Base-by-base conservation (phyloP, 495 filamentous ascomycete species). In the Chaetomium cochliodes region DNA sequence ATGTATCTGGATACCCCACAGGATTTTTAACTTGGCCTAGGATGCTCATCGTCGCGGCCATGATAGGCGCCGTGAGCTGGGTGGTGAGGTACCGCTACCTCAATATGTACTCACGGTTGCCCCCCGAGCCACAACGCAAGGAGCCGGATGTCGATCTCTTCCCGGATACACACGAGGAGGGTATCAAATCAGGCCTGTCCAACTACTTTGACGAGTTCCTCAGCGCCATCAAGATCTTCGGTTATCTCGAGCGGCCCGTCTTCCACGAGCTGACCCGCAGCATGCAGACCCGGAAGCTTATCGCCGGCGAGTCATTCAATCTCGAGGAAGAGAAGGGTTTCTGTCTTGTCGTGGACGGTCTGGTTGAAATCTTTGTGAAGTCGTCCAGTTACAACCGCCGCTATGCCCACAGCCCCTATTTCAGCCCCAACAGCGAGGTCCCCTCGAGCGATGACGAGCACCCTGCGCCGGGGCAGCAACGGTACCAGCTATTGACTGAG, bases 201-300 rank as follows among this genome's bases (percentile, higher is more conserved):
- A 98, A 91, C 73, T 98, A 98, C 75, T 83, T 98, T 15, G 94
- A 98, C 74, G 96, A 98, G 77, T 98, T 98, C 68, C 81, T 98
- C 16, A 97, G 92, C 76, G 94, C 94, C n/a, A 98, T 98, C 74
- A 98, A 97, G 72, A 93, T 98, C 50, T 98, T 98, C 79, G 94
- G 94, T 3, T 98, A 98, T 73, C 82, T 98, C 51, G 94, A 98
- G 74, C 85, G 94, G 22, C 92, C 93, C 2, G 94, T 98, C 16
- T 98, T 98, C 73, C 94, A 98, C 73, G 94, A 98, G 74, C 84
- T 98, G 69, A 98, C 94, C 2, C 85, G 94, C 65, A 96, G 92
- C 37, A 98, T 98, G 94, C 94, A 98, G 78, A 98, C 94, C 6
- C 82, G 91, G 70, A 98, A 96, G 78, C 79, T 98, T 49, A 92